Base-by-base conservation (phyloP, 148 eudicot genomes). In the Oxyria digyna region DNA sequence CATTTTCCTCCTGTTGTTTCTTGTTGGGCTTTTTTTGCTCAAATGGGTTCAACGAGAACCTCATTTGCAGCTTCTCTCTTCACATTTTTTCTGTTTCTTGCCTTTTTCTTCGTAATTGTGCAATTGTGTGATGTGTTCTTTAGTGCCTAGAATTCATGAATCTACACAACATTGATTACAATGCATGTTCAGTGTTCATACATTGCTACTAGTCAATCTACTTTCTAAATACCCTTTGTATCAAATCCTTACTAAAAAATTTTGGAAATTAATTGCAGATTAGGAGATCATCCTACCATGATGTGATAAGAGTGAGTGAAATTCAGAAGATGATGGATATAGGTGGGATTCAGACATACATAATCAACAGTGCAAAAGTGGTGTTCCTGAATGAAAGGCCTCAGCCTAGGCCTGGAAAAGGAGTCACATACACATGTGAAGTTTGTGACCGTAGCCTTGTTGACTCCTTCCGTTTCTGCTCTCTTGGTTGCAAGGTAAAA, bases 401-500 rank as follows among this genome's bases (percentile, higher is more conserved):
- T n/a, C 69, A 66, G 46, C 69, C 42, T 21, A 37, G 69, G 69
- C 69, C 69, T 18, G 69, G 69, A 41, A 66, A 66, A 20, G 69
- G 69, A 12, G 69, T 66, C 43, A 66, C 69, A 17, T 35, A 37
- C 27, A 66, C 69, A 20, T 66, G 69, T 41, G 42, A 35, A 35
- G 69, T 66, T 8, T 66, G 69, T 66, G 69, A 66, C 46, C 69
- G 69, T 15, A 66, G 69, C 26, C 69, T 66, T 41, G 45, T 35
- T 66, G 69, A 66, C 29, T 40, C 69, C 27, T 66, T 20, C 46
- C 45, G 69, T 37, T 66, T 37, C 43, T 66, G 69, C 45, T 66
- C 69, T 41, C 69, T 66, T 66, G 45, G 69, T 66, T 66, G 69
- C 37, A 66, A 66, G 69, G 69, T 66, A 66, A 33, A 41, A 63